phyloP scores from a whole-genome alignment of 495 filamentous ascomycete species.

The Talaromyces thailandensis region DNA sequence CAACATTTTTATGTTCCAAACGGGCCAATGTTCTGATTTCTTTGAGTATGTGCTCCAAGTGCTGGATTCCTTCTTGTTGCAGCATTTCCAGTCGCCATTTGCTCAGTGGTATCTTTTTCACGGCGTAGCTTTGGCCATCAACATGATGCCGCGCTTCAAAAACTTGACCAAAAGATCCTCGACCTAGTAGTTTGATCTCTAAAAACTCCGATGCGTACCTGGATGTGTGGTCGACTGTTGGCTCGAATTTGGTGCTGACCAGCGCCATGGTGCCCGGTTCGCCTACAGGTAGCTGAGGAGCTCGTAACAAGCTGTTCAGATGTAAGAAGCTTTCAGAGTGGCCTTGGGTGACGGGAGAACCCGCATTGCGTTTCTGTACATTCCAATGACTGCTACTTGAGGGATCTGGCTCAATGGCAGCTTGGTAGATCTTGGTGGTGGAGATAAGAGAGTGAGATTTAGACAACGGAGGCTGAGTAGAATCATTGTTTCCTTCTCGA shows the following conservation, averaged over 20 bases:
- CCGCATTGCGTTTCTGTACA: conserved; percentile 13
- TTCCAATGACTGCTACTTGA: conserved; percentile 2
- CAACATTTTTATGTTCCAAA: conserved; percentile 45
- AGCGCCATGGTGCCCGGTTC: conserved; percentile 6
- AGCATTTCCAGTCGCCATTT: conserved; percentile 36
- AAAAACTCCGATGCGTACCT: conserved; percentile 36
- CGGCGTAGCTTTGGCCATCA: conserved; percentile 41
- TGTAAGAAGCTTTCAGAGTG: conserved; percentile 6
- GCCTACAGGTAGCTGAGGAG: background rate
- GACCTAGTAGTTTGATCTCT: conserved; percentile 36
- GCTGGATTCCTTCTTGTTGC: conserved; percentile 34
- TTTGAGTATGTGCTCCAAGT: conserved; percentile 41
- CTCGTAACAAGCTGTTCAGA: background rate
- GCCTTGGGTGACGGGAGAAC: conserved; percentile 11
- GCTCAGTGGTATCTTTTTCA: conserved; percentile 46
- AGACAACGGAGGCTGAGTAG: background rate
- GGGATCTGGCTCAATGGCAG: background rate
- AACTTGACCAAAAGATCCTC: conserved; percentile 45
- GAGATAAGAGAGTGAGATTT: background rate
- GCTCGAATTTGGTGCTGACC: conserved; percentile 15
- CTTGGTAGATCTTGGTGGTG: background rate
- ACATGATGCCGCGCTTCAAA: conserved; percentile 43
- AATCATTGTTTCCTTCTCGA: conserved; percentile 8
- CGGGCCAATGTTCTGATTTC: conserved; percentile 45
- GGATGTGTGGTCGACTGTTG: conserved; percentile 13